Evolutionary conservation across 139 green algal genomes (phyloP).

Genomic region (Chlorella sp.): DNA sequence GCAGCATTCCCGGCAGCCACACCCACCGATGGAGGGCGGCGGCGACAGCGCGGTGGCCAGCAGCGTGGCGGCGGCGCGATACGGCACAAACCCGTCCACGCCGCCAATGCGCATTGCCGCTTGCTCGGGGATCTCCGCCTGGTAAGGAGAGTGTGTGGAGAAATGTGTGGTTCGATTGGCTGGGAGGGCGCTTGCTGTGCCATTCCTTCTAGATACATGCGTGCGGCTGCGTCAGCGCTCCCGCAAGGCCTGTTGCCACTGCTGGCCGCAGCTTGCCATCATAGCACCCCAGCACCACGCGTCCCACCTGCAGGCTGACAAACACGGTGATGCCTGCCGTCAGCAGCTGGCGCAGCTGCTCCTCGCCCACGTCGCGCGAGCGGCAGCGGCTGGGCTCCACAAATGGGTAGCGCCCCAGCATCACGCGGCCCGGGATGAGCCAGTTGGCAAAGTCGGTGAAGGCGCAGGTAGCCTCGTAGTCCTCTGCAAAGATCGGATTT

Average conservation of each 20-base stretch:
- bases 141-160: background rate
- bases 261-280: too few relatives aligned
- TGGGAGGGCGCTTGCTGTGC: too few relatives aligned
- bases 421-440: conserved; percentile 78
- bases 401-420: conserved; percentile 88
- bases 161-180: too few relatives aligned
- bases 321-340: conserved; percentile 77
- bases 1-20: too few relatives aligned
- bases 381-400: conserved; percentile 78
- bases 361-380: conserved; percentile 56
- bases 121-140: conserved; percentile 83
- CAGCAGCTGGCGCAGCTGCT: conserved; percentile 73
- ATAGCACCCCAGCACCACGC: background rate
- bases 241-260: too few relatives aligned
- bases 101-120: conserved; percentile 73
- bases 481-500: conserved; percentile 33
- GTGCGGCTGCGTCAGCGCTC: too few relatives aligned
- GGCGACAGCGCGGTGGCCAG: conserved; percentile 45
- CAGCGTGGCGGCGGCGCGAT: conserved; percentile 69
- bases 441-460: conserved; percentile 86
- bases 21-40: conserved; percentile 37
- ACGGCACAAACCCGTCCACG: conserved; percentile 83
- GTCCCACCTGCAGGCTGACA: conserved; percentile 75
- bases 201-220: too few relatives aligned
- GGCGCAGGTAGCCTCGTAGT: conserved; percentile 56